phyloP scores from a whole-genome alignment of 129 eudicot genomes.

The Flaveria robusta region DNA sequence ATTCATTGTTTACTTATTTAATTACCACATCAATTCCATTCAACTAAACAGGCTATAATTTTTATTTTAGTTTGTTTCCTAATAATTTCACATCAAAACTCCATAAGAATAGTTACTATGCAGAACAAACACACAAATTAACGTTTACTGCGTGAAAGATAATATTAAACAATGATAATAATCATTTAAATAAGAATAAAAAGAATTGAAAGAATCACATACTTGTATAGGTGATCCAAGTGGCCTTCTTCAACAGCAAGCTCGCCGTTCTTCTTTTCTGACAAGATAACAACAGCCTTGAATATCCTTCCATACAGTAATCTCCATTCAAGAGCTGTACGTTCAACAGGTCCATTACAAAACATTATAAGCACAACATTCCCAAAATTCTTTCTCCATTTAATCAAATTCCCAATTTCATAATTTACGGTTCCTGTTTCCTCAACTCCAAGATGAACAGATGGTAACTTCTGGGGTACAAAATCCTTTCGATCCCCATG shows the following conservation, averaged over 20 bases:
- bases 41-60: not conserved
- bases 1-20: not conserved
- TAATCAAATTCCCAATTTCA: slow-evolving; percentile 87
- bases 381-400: slow-evolving; percentile 97
- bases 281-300: slow-evolving; percentile 90
- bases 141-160: not conserved
- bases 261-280: slow-evolving; percentile 70
- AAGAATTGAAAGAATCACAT: slow-evolving; percentile 27
- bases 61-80: not conserved
- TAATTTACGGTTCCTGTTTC: slow-evolving; percentile 92
- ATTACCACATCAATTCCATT: slow-evolving; percentile 10
- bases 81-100: slow-evolving; percentile 7
- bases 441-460: slow-evolving; percentile 98
- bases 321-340: slow-evolving; percentile 98
- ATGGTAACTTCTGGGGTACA: slow-evolving; percentile 86
- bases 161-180: not conserved
- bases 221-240: slow-evolving; percentile 83
- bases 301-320: slow-evolving; percentile 95
- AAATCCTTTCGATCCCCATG: slow-evolving; percentile 96
- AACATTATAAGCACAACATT: slow-evolving; percentile 93
- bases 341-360: slow-evolving; percentile 90
- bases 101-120: not conserved
- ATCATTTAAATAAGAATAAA: not conserved
- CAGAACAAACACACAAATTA: slow-evolving; percentile 19
- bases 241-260: slow-evolving; percentile 88